Percentiles rank a stretch among this genome's conserved stretches.
phyloP scores from a whole-genome alignment of 2,329 filamentous ascomycete species.

The Corniculantispora saksenae region DNA sequence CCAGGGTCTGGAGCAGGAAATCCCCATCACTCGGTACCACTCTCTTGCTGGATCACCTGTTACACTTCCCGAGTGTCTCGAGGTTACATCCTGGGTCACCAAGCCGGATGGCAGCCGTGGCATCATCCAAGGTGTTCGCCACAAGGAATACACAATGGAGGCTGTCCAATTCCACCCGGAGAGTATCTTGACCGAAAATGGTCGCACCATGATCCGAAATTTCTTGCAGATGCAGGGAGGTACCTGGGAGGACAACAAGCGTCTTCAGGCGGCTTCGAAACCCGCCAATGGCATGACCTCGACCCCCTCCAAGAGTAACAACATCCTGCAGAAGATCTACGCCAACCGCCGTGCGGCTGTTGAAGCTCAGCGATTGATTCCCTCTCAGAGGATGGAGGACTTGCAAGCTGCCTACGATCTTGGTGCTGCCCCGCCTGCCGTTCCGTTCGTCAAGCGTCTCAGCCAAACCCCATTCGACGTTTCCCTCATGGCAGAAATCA shows the following conservation, averaged over 20 bases:
- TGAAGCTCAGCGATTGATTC: slow-evolving; percentile 77
- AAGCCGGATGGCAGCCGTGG: slow-evolving; percentile 75
- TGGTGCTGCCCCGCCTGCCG: slow-evolving; percentile 78
- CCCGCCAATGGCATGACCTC: slow-evolving; percentile 30
- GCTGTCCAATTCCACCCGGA: slow-evolving; percentile 98
- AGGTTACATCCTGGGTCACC: slow-evolving; percentile 87
- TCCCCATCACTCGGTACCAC: slow-evolving; percentile 93
- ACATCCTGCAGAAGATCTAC: slow-evolving; percentile 91
- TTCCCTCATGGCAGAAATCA: slow-evolving; percentile 96
- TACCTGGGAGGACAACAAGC: slow-evolving; percentile 83
- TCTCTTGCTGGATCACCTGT: slow-evolving; percentile 90
- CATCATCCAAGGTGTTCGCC: slow-evolving; percentile 94
- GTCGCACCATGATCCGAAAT: slow-evolving; percentile 87
- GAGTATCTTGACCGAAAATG: slow-evolving; percentile 89
- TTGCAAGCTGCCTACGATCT: slow-evolving; percentile 85
- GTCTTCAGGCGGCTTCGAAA: slow-evolving; percentile 43
- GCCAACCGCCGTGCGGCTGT: slow-evolving; percentile 75
- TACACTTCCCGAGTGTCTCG: slow-evolving; percentile 80
- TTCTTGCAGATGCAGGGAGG: slow-evolving; percentile 86
- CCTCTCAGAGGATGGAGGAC: slow-evolving; percentile 80
- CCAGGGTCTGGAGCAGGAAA: slow-evolving; percentile 71
- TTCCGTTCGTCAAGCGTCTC: slow-evolving; percentile 78
- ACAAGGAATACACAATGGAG: slow-evolving; percentile 89
- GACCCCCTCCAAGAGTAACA: slow-evolving; percentile 62
- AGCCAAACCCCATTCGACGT: slow-evolving; percentile 82